Evolutionary conservation across 2,329 filamentous ascomycete species (phyloP).

Genomic region (Phyllosticta capitalensis): DNA sequence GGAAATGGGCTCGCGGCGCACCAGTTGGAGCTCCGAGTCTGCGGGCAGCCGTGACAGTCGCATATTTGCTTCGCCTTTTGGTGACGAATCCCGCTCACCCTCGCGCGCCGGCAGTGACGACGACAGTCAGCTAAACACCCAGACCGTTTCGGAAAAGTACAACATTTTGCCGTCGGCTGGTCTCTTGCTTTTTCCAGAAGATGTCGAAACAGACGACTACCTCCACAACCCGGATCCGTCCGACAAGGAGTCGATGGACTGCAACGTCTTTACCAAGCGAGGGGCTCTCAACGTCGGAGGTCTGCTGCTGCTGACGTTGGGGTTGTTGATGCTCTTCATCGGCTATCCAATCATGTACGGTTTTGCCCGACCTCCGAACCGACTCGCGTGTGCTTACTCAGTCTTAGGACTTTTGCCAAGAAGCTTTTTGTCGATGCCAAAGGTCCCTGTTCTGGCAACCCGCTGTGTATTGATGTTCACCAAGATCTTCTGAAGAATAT

Average conservation of each 20-base stretch:
- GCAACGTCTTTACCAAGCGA: conserved; percentile 55
- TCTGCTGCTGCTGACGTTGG: conserved; percentile 48
- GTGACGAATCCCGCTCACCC: conserved; percentile 48
- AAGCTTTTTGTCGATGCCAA: conserved; percentile 27
- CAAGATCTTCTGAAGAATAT: conserved; percentile 46
- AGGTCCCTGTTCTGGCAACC: conserved; percentile 33
- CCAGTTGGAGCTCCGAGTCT: conserved; percentile 56
- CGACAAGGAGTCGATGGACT: conserved; percentile 51
- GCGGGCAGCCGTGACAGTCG: conserved; percentile 44
- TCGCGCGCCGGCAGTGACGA: conserved; percentile 56
- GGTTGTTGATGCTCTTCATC: conserved; percentile 56
- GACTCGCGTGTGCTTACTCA: neutral
- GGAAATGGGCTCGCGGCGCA: conserved; percentile 48
- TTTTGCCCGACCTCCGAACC: neutral
- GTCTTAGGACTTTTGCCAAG: conserved; percentile 48
- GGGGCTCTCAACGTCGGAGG: conserved; percentile 57
- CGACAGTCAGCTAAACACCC: conserved; percentile 53
- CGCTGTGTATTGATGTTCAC: conserved; percentile 41
- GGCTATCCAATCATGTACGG: conserved; percentile 61
- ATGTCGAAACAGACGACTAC: conserved; percentile 65
- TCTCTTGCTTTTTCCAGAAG: conserved; percentile 58
- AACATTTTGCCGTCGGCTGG: conserved; percentile 61
- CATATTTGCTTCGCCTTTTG: conserved; percentile 46
- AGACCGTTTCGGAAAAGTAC: conserved; percentile 65
- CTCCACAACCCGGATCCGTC: conserved; percentile 61